Conservation (phyloP, 1,139 yeast species). For the Lodderomyces orthopsilosis region DNA sequence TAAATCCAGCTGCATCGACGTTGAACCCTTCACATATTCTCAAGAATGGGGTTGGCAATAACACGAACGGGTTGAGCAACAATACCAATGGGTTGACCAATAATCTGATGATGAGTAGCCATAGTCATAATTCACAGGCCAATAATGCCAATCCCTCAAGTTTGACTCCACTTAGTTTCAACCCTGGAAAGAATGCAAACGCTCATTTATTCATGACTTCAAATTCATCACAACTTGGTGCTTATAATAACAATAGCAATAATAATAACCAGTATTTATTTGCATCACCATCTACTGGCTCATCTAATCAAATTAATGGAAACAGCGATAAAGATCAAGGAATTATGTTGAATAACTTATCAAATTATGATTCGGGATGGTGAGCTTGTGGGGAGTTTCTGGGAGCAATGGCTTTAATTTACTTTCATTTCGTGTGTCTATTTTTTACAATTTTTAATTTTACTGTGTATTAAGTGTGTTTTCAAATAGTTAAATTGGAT, state of each 20-base stretch:
- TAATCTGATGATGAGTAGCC: not conserved
- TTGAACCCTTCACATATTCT: slow-evolving; percentile 24
- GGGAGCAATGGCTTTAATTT: too few relatives aligned
- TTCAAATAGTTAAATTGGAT: too few relatives aligned
- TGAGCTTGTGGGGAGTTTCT: not conserved
- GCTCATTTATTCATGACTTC: slow-evolving; percentile 3
- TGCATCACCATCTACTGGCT: slow-evolving; percentile 3
- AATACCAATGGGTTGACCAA: not conserved
- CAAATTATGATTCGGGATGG: slow-evolving; percentile 13
- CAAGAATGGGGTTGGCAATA: not conserved
- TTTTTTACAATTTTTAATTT: too few relatives aligned
- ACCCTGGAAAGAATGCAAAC: slow-evolving; percentile 1
- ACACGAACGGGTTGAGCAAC: not conserved
- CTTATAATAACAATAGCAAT: not conserved
- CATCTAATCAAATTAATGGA: slow-evolving; percentile 2
- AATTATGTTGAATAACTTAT: slow-evolving; percentile 9
- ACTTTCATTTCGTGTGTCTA: too few relatives aligned
- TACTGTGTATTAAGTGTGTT: too few relatives aligned
- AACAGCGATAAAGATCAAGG: slow-evolving; percentile 4
- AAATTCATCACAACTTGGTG: not conserved
- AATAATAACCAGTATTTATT: slow-evolving; percentile 3
- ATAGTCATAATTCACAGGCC: not conserved
- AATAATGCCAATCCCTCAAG: slow-evolving; percentile 1
- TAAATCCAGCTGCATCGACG: slow-evolving; percentile 17
- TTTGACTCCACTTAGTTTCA: not conserved